Base-by-base conservation (phyloP, 768 basidiomycete genomes). In the Daedaleopsis sinensis region DNA sequence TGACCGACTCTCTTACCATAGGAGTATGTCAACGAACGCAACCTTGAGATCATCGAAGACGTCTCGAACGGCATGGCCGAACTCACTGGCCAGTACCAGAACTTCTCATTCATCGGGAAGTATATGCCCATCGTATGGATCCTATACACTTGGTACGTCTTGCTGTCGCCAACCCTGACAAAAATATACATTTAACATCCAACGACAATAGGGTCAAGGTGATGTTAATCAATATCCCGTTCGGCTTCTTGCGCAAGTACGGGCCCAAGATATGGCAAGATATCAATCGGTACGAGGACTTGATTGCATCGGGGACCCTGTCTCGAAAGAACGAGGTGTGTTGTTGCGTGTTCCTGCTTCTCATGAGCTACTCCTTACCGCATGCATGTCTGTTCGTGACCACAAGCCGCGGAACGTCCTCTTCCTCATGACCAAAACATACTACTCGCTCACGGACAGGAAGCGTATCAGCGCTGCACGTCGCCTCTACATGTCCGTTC, bases 31-130 rank as follows among this genome's bases (percentile, higher is more conserved):
- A 70, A 68, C 49, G 64, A 68, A 16, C 59, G 59, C 35, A 70
- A 71, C 55, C 65, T 72, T 24, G 47, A 58, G n/a, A 57, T 68
- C 42, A 63, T 69, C 19, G 70, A 70, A 48, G 67, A 71, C 35
- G 65, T 70, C 21, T 70, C 72, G 16, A 62, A 67, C 39, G 67
- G 61, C 42, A 67, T 73, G 58, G 72, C 72, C 9, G 66, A 65
- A 43, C 61, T 73, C 42, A 72, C 71, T 13, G 72, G 72, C 11
- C 70, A 72, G 38, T 73, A 72, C 59, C 66, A 72, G 61, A 73
- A 73, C 64, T 64, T 67, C 57, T 69, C 68, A 27, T 54, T 62
- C 47, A 62, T 71, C 10, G 69, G 69, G 23, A 67, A 68, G 49
- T 70, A 67, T 42, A 57, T 73, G 39, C 72, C 72, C 2, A 47